phyloP scores from a whole-genome alignment of 352 stramenopile species.

The Globisporangium nodosum region DNA sequence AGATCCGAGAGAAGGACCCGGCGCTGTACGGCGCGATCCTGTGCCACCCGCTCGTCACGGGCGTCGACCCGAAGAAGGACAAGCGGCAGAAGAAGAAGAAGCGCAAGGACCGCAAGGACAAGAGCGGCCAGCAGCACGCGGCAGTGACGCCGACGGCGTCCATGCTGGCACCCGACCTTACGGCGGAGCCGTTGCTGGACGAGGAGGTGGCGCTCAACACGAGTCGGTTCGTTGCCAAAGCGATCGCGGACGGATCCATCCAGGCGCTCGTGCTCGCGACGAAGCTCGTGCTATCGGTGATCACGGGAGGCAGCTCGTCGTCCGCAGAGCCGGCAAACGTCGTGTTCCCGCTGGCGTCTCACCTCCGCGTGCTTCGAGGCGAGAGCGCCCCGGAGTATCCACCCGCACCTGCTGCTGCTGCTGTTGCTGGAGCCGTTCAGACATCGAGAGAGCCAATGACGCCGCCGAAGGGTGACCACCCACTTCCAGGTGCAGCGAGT shows the following conservation, averaged over 20 bases:
- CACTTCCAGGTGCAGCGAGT: background rate
- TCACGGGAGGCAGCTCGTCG: slow-evolving; percentile 17
- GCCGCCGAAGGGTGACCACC: slow-evolving; percentile 23
- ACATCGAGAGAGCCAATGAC: slow-evolving; percentile 25
- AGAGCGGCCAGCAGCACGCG: slow-evolving; percentile 16
- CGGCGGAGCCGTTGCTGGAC: slow-evolving; percentile 35
- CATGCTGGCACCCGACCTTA: slow-evolving; percentile 75
- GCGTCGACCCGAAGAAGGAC: slow-evolving; percentile 70
- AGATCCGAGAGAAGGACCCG: slow-evolving; percentile 76
- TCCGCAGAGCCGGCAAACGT: slow-evolving; percentile 13
- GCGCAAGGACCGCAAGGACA: slow-evolving; percentile 80
- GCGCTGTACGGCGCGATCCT: slow-evolving; percentile 81
- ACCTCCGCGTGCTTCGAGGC: slow-evolving; percentile 69
- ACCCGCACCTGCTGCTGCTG: slow-evolving; percentile 11
- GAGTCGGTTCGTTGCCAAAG: slow-evolving; percentile 67
- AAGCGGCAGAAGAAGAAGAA: slow-evolving; percentile 81
- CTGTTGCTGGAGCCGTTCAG: background rate
- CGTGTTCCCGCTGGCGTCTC: slow-evolving; percentile 47
- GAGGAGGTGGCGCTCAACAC: slow-evolving; percentile 65
- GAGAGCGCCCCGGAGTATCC: slow-evolving; percentile 53
- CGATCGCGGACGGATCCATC: slow-evolving; percentile 69
- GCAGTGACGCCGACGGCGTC: slow-evolving; percentile 20
- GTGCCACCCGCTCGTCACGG: slow-evolving; percentile 78
- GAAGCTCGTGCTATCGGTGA: slow-evolving; percentile 58
- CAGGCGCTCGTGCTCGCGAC: slow-evolving; percentile 68